Evolutionary conservation across 805 yeast species (phyloP).

Genomic region (Candida hispaniensis): DNA sequence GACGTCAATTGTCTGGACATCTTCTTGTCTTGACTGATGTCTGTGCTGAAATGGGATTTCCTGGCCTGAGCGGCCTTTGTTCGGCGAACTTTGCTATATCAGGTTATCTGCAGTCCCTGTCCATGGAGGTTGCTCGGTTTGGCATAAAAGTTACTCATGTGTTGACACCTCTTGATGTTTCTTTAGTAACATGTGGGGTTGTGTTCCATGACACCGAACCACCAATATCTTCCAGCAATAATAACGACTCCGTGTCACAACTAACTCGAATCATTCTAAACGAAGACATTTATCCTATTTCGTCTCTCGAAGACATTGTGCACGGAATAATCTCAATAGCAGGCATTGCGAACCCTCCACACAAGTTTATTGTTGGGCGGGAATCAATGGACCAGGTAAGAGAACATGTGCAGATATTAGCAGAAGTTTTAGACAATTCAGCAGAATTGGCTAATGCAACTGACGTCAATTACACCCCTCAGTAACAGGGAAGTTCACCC

Average conservation of each 20-base stretch:
- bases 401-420: constrained; percentile 6
- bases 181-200: constrained; percentile 5
- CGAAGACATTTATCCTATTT: constrained; percentile 7
- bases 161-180: constrained; percentile 9
- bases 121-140: constrained; percentile 7
- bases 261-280: constrained; percentile 3
- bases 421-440: constrained; percentile 12
- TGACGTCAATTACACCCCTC: too few species aligned
- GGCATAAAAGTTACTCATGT: constrained; percentile 10
- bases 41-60: constrained; percentile 2
- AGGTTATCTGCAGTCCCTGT: constrained; percentile 7
- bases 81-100: constrained; percentile 9
- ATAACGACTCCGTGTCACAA: too few species aligned
- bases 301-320: constrained; percentile 9
- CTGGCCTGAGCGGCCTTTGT: constrained; percentile 1
- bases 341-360: constrained; percentile 9
- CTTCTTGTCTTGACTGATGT: constrained; percentile 10
- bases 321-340: constrained; percentile 9
- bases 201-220: constrained; percentile 8
- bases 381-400: constrained; percentile 4
- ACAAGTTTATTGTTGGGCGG: constrained; percentile 5
- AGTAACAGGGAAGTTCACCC: too few species aligned
- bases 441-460: too few species aligned
- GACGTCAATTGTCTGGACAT: constrained; percentile 11
- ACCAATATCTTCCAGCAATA: too few species aligned